Evolutionary conservation across 2,329 filamentous ascomycete genomes (phyloP), one percentile per base, ranked within the genome.

Genomic region (Monilinia laxa): DNA sequence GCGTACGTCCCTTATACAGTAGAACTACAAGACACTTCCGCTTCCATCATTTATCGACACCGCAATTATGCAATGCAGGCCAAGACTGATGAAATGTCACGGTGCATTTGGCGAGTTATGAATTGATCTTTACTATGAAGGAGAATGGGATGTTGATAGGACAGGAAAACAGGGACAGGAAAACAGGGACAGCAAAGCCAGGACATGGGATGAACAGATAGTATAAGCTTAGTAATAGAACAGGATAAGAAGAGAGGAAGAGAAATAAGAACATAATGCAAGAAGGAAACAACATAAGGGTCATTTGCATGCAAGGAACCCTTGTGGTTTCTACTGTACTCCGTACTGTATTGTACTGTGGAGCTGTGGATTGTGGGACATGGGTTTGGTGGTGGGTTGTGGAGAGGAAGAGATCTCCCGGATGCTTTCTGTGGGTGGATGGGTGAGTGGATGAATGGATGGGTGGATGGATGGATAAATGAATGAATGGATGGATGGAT

Each of bases 351-450:
- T 14, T 55, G 12, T 38, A 55, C 28, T 28, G 35, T 56, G 55
- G 55, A 23, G 20, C 9, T 14, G 35, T 55, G 53, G 10, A 35
- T 9, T 55, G 3, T 23, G 31, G 38, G 12, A 18, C 1, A 16
- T 38, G 53, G 31, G 23, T 38, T 58, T 14, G 40, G 4, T 28
- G 38, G 55, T 58, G 38, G 38, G 12, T 45, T 58, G 56, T 58
- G 56, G 56, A 58, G 56, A 57, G 55, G 40, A 28, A 56, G 5
- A 31, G 56, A 45, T 58, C 56, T 58, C 40, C 56, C 23, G 56
- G 56, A n/a, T 58, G 9, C 56, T 31, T 28, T 49, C 18, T 35
- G 31, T 35, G 7, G 42, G 42, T 45, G 28, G 4, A 28, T 28
- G 4, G 28, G 4, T 28, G 11, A 5, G 16, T 42, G 6, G 35